phyloP scores from a whole-genome alignment of 139 green algal species.

The Closterium sp. region DNA sequence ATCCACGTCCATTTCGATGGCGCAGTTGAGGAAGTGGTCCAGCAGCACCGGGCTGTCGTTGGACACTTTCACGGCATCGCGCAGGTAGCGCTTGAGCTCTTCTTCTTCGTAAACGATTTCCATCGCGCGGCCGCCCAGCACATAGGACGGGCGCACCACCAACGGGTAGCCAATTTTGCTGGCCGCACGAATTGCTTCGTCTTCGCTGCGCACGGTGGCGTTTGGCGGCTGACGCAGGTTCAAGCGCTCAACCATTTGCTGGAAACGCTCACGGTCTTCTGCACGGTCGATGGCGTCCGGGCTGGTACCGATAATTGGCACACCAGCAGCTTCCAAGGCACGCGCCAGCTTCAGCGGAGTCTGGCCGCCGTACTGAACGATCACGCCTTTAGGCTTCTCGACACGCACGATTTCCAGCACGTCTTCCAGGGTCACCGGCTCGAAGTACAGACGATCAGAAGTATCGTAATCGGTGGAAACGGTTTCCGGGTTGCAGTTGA shows the following conservation, averaged over 20 bases:
- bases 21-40: constrained; percentile 97
- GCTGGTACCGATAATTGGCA: constrained; percentile 88
- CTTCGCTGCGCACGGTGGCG: constrained; percentile 58
- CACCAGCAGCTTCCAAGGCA: constrained; percentile 37
- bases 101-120: constrained; percentile 88
- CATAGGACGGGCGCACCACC: constrained; percentile 94
- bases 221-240: too few relatives aligned
- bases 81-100: constrained; percentile 69
- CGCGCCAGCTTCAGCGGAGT: constrained; percentile 89
- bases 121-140: constrained; percentile 95
- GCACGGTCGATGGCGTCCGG: constrained; percentile 89
- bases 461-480: constrained; percentile 95
- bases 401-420: too few relatives aligned
- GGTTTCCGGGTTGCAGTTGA: constrained; percentile 99
- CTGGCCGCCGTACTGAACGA: too few relatives aligned
- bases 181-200: constrained; percentile 74
- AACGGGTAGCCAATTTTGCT: constrained; percentile 86
- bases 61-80: constrained; percentile 65
- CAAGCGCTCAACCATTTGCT: too few relatives aligned
- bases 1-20: constrained; percentile 97
- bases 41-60: constrained; percentile 88
- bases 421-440: constrained; percentile 89
- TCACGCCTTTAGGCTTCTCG: too few relatives aligned
- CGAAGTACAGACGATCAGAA: constrained; percentile 93
- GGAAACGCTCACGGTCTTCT: constrained; percentile 81